Conservation (phyloP, 192 early-diverging fungal species). For the Helicostylum pulchrum region DNA sequence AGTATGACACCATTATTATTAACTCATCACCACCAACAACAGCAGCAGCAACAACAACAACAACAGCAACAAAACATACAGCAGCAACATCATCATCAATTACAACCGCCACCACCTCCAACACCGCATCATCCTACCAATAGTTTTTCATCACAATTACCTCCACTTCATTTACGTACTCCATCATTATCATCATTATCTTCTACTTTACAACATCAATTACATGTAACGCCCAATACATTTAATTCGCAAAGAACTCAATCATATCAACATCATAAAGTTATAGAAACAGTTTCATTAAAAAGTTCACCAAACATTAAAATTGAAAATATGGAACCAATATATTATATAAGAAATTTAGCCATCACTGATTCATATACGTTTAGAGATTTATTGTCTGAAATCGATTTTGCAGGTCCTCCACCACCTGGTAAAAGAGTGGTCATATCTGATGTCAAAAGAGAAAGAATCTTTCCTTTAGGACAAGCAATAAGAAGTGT, state of each 20-base stretch:
- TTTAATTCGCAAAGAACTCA: background rate
- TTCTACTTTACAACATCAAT: slow-evolving; percentile 1
- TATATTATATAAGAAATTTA: slow-evolving; percentile 33
- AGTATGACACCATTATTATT: background rate
- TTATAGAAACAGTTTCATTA: slow-evolving; percentile 33
- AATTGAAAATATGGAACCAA: slow-evolving; percentile 11
- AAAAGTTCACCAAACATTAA: slow-evolving; percentile 1
- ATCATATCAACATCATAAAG: background rate
- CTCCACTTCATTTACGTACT: slow-evolving; percentile 5
- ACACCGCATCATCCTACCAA: background rate
- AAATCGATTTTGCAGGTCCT: slow-evolving; percentile 25
- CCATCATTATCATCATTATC: background rate
- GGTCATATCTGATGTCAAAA: slow-evolving; percentile 29
- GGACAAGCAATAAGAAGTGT: slow-evolving; percentile 33
- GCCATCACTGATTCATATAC: slow-evolving; percentile 35
- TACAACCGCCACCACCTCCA: background rate
- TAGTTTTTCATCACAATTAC: slow-evolving; percentile 13
- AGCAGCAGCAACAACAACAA: background rate
- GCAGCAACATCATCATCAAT: background rate
- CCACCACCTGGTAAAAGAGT: slow-evolving; percentile 40
- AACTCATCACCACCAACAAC: background rate
- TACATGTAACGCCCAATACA: slow-evolving; percentile 3
- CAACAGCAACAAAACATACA: too few relatives aligned
- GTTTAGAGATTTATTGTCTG: slow-evolving; percentile 27
- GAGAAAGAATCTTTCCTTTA: slow-evolving; percentile 33